Evolutionary conservation across 352 stramenopile species (phyloP), one percentile per base, ranked within the genome.

Genomic region (Globisporangium ultimum): DNA sequence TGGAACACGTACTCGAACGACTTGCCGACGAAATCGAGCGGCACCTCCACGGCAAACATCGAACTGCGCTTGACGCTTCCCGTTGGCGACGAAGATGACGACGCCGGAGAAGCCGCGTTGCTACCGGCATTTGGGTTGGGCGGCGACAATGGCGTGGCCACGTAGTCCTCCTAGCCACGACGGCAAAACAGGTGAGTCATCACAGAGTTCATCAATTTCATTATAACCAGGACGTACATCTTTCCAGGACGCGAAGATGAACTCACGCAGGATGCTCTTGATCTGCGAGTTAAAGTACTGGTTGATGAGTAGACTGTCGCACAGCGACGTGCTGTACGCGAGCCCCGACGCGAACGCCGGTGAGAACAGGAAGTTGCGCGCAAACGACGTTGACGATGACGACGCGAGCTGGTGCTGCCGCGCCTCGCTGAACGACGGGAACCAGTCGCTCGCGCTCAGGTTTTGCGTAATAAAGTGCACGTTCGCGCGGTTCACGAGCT

Each of bases 201-300:
- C 24, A 61, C 14, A 58, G 24, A 32, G 24, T 55, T 0, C n/a
- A 52, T 48, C 38, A 13, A 43, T 43, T 17, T 18, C 48, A 53
- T 53, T 57, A 45, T 22, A 14, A 14, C 40, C 4, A 54, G 0
- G 0, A 68, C 71, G 38, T 62, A 86, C 73, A 58, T 83, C 85
- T 32, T 85, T 80, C 63, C 82, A 87, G 10, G 83, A 88, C 8
- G 78, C 76, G 49, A 93, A 92, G 73, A 95, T 91, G 58, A 95
- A 93, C 63, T 92, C 85, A 18, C 82, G 76, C 53, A 95, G 57
- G 57, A 95, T 95, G 32, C 81, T 89, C 63, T 91, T 95, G 70
- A 95, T 91, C 53, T 86, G 87, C 41, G 72, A 68, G 61, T 93
- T 95, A 66, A 93, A 95, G 61, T 88, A 95, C 72, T 93, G 83